Conservation (phyloP, 768 basidiomycete species). For the Crassisporium funariophilum region DNA sequence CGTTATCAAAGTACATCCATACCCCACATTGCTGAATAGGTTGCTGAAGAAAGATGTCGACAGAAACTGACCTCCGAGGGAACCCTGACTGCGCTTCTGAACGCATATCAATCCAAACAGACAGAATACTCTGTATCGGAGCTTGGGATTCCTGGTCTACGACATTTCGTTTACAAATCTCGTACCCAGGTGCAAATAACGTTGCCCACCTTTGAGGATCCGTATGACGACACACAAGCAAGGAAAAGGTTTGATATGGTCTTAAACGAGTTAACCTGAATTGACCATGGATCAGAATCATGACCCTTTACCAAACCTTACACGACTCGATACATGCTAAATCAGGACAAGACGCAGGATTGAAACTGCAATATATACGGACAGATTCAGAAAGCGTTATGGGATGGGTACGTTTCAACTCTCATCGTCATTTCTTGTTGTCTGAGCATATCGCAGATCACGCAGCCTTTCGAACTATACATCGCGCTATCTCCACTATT, state of each 20-base stretch:
- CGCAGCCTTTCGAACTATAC: conserved; percentile 92
- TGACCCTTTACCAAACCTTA: conserved; percentile 84
- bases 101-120: conserved; percentile 46
- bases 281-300: conserved; percentile 49
- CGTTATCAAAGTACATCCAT: conserved; percentile 50
- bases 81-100: conserved; percentile 49
- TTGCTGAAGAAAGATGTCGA: not conserved
- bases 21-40: not conserved
- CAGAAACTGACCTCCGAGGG: conserved; percentile 72
- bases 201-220: conserved; percentile 81
- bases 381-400: conserved; percentile 88
- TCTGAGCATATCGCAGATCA: conserved; percentile 58
- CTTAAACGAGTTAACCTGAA: too few species aligned
- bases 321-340: conserved; percentile 91
- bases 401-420: conserved; percentile 77
- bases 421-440: not conserved
- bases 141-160: conserved; percentile 84
- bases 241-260: conserved; percentile 69
- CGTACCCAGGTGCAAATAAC: conserved; percentile 89
- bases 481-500: conserved; percentile 77
- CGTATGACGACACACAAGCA: conserved; percentile 67
- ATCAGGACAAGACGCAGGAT: conserved; percentile 75
- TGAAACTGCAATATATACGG: conserved; percentile 86
- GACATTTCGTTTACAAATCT: conserved; percentile 96
- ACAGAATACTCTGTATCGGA: conserved; percentile 73